A percentile compares a stretch with the other conserved stretches of the same genome.
phyloP scores from a whole-genome alignment of 2,329 filamentous ascomycete genomes.

The Pseudocercospora fuligena region DNA sequence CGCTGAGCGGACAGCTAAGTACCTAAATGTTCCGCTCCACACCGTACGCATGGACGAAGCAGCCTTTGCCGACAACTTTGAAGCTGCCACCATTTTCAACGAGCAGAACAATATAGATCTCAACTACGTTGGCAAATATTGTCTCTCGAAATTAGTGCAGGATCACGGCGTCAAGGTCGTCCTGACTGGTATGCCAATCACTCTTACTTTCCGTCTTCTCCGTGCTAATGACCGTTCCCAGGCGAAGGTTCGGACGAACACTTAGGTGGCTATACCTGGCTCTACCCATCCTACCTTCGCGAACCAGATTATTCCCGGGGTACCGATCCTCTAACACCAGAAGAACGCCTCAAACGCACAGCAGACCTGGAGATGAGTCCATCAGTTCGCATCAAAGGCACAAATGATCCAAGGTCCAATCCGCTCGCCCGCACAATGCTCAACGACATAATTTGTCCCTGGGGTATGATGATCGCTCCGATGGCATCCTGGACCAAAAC shows the following conservation, averaged over 20 bases:
- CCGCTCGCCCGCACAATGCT: slow-evolving; percentile 3
- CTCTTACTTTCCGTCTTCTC: not conserved
- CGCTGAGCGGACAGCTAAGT: slow-evolving; percentile 55
- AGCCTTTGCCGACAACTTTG: slow-evolving; percentile 49
- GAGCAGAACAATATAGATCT: slow-evolving; percentile 57
- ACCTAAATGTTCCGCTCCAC: slow-evolving; percentile 52
- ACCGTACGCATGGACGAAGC: slow-evolving; percentile 52
- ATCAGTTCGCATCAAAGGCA: slow-evolving; percentile 4
- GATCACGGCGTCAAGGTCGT: slow-evolving; percentile 59
- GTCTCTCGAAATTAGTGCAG: slow-evolving; percentile 53
- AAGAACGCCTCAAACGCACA: slow-evolving; percentile 39
- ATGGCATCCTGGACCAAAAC: slow-evolving; percentile 31
- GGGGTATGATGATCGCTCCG: slow-evolving; percentile 41
- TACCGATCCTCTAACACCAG: not conserved
- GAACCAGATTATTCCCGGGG: slow-evolving; percentile 51
- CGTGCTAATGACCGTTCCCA: not conserved
- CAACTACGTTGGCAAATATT: slow-evolving; percentile 58
- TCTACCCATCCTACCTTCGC: slow-evolving; percentile 54
- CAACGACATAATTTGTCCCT: slow-evolving; percentile 30
- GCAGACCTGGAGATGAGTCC: not conserved
- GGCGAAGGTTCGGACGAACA: slow-evolving; percentile 52
- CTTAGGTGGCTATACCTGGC: slow-evolving; percentile 59
- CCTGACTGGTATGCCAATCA: slow-evolving; percentile 36
- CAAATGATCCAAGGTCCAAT: not conserved
- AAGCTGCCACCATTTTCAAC: slow-evolving; percentile 52